These are phyloP conservation scores for Xylaria scruposa DNA, from an alignment of 495 filamentous ascomycete genomes.

Conservation along the genomic window DNA sequence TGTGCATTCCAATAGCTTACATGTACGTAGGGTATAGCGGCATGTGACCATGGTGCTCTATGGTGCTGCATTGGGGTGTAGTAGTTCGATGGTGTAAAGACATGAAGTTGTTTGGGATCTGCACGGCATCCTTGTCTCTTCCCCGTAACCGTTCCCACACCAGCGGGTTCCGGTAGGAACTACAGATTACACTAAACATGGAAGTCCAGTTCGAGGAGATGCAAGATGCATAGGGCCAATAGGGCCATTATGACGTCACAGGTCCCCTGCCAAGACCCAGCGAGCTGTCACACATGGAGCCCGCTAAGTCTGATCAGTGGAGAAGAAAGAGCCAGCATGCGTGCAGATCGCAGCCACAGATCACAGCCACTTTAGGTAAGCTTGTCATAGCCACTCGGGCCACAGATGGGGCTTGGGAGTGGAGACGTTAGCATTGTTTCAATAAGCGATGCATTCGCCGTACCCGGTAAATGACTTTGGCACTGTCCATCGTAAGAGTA, in stretches of 20 bases:
- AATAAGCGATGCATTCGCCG: too few relatives aligned
- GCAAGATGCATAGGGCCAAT: constrained; percentile 13
- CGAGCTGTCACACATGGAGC: neutral
- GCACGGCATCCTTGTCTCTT: constrained; percentile 20
- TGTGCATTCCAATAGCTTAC: neutral
- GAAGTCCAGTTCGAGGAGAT: constrained; percentile 14
- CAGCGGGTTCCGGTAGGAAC: constrained; percentile 23
- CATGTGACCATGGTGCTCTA: constrained; percentile 7
- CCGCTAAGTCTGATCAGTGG: constrained; percentile 16
- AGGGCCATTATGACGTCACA: constrained; percentile 29
- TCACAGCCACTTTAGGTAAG: constrained; percentile 10
- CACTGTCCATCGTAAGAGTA: too few relatives aligned
- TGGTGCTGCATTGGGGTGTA: neutral
- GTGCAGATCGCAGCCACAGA: constrained; percentile 8
- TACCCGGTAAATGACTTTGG: too few relatives aligned
- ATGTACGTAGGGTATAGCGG: constrained; percentile 5
- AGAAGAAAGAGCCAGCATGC: neutral
- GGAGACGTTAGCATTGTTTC: neutral
- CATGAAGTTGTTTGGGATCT: constrained; percentile 23
- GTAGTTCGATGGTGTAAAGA: constrained; percentile 5
- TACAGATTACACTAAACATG: constrained; percentile 15
- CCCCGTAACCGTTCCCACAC: constrained; percentile 18
- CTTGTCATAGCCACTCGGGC: neutral
- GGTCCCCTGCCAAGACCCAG: constrained; percentile 42
- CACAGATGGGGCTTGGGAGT: neutral